Percentiles rank a stretch among this genome's conserved stretches.
These are phyloP conservation scores for Calocybe cyanea DNA, from an alignment of 768 basidiomycete genomes.

Conservation along the genomic window DNA sequence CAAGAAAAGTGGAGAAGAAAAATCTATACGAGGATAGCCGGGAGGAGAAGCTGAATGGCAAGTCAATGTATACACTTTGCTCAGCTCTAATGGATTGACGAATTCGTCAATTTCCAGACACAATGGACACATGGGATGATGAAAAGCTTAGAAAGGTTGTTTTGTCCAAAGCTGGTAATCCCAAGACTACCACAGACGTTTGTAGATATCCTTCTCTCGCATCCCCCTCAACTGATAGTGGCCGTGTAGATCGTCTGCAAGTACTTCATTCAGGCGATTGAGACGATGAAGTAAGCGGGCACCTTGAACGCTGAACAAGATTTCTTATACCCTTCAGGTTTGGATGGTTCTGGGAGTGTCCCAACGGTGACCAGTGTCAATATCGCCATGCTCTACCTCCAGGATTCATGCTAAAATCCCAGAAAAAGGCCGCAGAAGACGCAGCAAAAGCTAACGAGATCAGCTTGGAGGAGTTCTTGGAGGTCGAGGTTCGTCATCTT, in stretches of 20 bases:
- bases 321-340: conserved; percentile 39
- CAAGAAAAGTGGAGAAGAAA: conserved; percentile 91
- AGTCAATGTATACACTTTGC: conserved; percentile 15
- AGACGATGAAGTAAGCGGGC: conserved; percentile 65
- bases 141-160: conserved; percentile 91
- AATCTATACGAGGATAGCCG: conserved; percentile 88
- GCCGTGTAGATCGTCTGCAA: conserved; percentile 89
- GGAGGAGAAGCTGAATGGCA: conserved; percentile 76
- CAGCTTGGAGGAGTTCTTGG: conserved; percentile 94
- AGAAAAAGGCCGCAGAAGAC: conserved; percentile 88
- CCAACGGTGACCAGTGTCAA: conserved; percentile 84
- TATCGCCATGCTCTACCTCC: conserved; percentile 95
- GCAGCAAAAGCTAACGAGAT: conserved; percentile 87
- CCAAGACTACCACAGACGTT: conserved; percentile 89
- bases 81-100: not conserved
- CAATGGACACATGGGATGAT: conserved; percentile 98
- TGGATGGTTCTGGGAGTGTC: conserved; percentile 97
- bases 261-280: conserved; percentile 94
- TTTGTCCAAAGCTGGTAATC: conserved; percentile 82
- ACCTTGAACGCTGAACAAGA: not conserved
- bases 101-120: conserved; percentile 53
- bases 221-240: not conserved
- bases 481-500: conserved; percentile 73
- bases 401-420: conserved; percentile 92
- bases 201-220: conserved; percentile 14